Conservation (phyloP, 148 eudicot genomes). For the Simmondsia chinensis region DNA sequence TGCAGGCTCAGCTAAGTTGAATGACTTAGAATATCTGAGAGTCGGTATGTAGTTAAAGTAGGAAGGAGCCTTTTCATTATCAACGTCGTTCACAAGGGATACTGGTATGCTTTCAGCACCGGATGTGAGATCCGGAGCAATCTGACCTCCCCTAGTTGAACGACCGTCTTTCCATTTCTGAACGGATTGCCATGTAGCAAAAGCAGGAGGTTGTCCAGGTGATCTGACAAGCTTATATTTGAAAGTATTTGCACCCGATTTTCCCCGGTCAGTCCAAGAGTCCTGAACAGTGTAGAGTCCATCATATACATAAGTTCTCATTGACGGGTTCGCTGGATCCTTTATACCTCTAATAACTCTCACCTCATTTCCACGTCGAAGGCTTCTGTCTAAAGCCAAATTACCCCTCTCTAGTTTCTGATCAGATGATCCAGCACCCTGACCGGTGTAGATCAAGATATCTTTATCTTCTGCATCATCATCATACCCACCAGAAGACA, state of each 20-base stretch:
- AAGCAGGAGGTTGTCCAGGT: conserved; percentile 74
- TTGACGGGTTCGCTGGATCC: conserved; percentile 26
- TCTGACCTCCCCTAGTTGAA: conserved; percentile 51
- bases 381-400: conserved; percentile 78
- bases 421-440: conserved; percentile 84
- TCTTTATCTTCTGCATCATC: conserved; percentile 68
- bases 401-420: conserved; percentile 94
- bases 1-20: conserved; percentile 32
- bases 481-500: conserved; percentile 86
- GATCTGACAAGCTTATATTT: conserved; percentile 71
- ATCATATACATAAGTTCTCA: conserved; percentile 72
- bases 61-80: conserved; percentile 80
- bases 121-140: conserved; percentile 78
- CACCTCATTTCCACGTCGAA: conserved; percentile 62
- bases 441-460: conserved; percentile 73
- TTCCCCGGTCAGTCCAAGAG: conserved; percentile 74
- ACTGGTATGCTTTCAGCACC: conserved; percentile 69
- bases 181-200: conserved; percentile 68
- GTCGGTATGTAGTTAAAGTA: conserved; percentile 57
- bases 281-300: conserved; percentile 76
- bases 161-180: conserved; percentile 74
- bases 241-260: conserved; percentile 63
- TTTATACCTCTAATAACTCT: conserved; percentile 74
- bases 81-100: conserved; percentile 78
- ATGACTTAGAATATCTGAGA: conserved; percentile 47